Base-by-base conservation (phyloP, 2,329 filamentous ascomycete species). In the Clonostachys byssicola region DNA sequence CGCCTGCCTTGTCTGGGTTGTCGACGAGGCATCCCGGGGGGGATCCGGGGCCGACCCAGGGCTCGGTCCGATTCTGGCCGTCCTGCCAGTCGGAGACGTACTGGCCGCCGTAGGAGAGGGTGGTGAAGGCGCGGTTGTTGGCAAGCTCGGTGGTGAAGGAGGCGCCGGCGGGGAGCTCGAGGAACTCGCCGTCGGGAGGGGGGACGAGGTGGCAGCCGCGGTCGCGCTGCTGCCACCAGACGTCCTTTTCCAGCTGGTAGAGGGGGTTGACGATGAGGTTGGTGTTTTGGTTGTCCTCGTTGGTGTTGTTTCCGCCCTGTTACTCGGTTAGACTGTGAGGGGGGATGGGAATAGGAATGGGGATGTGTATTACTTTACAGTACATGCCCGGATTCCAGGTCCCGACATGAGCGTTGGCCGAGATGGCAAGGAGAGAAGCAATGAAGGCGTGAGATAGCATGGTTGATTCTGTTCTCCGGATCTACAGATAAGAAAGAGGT, bases 171-270 rank as follows among this genome's bases (percentile, higher is more conserved):
- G 74, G 74, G 3, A 79, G 60, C 30, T 69, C 64, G 40, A 79
- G 66, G 17, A 55, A 61, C 12, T 59, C 60, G 34, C 56, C 58
- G 3, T 56, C 51, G 2, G 57, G 49, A 8, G 60, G 60, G 5
- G 64, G 70, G 8, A 64, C 66, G 12, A 56, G 52, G 49, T 75
- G 65, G 51, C 74, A 78, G 40, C 70, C 70, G 10, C 73, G 69
- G 49, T 73, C 66, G 48, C 67, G 64, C 50, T 77, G 74, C 62
- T 75, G 74, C 73, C 73, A 77, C 72, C 73, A 76, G n/a, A 74
- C 52, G 18, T 60, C 57, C 47, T 69, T 65, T 14, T 62, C 51
- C n/a, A 75, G 66, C 30, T 73, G 52, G 53, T 66, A 75, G 20
- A 77, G 63, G 5, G 74, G 74, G 44, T 65, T 61, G n/a, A 76